A percentile compares a stretch with the other conserved stretches of the same genome.
Evolutionary conservation across 257 asterid genomes (phyloP).

Genomic region (Catharanthus roseus): DNA sequence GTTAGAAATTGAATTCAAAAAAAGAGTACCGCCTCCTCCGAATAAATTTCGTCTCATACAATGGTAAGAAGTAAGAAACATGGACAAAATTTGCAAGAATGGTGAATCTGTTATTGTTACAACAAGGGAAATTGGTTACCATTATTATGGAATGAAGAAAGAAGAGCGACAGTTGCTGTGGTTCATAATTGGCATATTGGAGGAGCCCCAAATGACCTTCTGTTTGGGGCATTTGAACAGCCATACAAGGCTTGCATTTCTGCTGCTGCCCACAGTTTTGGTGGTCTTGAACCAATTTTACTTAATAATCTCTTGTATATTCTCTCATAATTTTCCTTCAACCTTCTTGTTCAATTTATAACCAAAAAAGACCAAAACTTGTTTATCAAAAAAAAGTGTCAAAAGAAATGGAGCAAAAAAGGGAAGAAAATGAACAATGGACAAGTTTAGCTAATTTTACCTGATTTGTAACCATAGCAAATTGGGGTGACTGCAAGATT

Average conservation of each 20-base stretch:
- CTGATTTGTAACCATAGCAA: neutral
- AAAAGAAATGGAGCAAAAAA: neutral
- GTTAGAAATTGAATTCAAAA: too few species aligned
- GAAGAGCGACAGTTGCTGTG: constrained; percentile 31
- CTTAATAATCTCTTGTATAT: neutral
- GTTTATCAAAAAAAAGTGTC: neutral
- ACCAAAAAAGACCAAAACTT: neutral
- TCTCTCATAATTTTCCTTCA: constrained; percentile 1
- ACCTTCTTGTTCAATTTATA: neutral
- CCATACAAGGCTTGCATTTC: constrained; percentile 31
- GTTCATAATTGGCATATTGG: constrained; percentile 32
- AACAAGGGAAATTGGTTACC: too few species aligned
- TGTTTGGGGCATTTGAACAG: constrained; percentile 27
- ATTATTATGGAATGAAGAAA: constrained; percentile 24
- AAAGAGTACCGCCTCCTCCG: too few species aligned
- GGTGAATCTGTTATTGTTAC: too few species aligned
- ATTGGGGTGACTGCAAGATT: neutral
- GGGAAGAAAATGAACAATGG: neutral
- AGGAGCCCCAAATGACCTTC: constrained; percentile 10
- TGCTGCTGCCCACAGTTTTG: constrained; percentile 34
- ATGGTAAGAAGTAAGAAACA: too few species aligned
- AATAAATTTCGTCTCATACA: too few species aligned
- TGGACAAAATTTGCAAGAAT: too few species aligned
- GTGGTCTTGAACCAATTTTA: constrained; percentile 36
- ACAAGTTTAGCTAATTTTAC: neutral